Base-by-base conservation (phyloP, 2,329 filamentous ascomycete species). In the Paraphoma sp. region DNA sequence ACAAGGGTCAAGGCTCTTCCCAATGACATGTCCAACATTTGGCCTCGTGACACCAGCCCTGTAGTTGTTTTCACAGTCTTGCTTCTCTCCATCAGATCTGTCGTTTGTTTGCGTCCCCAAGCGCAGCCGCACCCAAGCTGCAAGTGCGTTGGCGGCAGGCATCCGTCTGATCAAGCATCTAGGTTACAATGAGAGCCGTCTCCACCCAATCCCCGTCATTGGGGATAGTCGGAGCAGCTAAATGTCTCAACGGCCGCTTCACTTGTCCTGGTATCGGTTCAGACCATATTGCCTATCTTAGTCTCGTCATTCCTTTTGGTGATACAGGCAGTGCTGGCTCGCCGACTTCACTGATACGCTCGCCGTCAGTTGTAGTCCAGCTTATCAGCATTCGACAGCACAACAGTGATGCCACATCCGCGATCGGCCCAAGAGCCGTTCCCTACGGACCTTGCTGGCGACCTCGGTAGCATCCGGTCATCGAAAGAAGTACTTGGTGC, bases 141-240 rank as follows among this genome's bases (percentile, higher is more conserved):
- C 66, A 67, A 63, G 62, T 67, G 67, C 56, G 69, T 63, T 74
- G 70, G 70, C 73, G 71, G 67, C 65, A 64, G 70, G 67, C 63
- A 65, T 59, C 67, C 68, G 69, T 47, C 50, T 55, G 47, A 23
- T 23, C 52, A 52, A 55, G 46, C 45, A 45, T 47, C 49, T 45
- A 56, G 54, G 63, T 72, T 62, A 75, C 73, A 73, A 74, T 74
- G 73, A 65, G 53, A 52, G 45, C 46, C 23, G 36, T 60, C 55
- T 56, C 29, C 38, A 63, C 48, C 64, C 65, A 70, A 67, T 72
- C 65, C 56, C 59, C 52, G 45, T 61, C 45, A 45, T 23, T 57
- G 55, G 54, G 54, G 51, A 60, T 53, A 52, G 59, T 61, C 60
- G 65, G 64, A 58, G 38, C 48, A 57, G 68, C 64, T 69, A 73